phyloP scores from a whole-genome alignment of 495 filamentous ascomycete species.

The Aspergillus baeticus region DNA sequence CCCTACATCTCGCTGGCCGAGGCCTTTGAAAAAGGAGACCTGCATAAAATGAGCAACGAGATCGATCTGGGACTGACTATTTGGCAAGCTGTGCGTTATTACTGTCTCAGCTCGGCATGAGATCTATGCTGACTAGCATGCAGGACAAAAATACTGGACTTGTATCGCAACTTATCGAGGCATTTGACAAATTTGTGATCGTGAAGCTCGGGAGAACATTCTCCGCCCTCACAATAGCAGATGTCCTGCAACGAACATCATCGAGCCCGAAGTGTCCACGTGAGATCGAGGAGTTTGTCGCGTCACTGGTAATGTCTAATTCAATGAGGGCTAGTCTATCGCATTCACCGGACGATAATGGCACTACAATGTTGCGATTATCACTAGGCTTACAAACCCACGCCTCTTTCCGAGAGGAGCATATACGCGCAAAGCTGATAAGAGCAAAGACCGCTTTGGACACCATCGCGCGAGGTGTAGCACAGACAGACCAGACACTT shows the following conservation, averaged over 20 bases:
- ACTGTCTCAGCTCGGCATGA: neutral
- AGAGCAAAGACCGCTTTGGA: slow-evolving; percentile 35
- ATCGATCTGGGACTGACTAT: slow-evolving; percentile 50
- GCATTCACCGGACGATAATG: neutral
- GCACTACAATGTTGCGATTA: slow-evolving; percentile 17
- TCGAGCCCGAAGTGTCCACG: slow-evolving; percentile 36
- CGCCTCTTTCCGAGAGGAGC: slow-evolving; percentile 43
- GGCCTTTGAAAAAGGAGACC: slow-evolving; percentile 62
- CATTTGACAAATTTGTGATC: slow-evolving; percentile 47
- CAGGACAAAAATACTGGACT: slow-evolving; percentile 60
- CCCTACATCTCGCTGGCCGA: slow-evolving; percentile 69
- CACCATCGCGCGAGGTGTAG: slow-evolving; percentile 39
- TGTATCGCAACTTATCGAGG: slow-evolving; percentile 48
- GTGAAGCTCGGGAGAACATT: slow-evolving; percentile 44
- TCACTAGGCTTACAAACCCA: neutral
- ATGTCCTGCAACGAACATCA: slow-evolving; percentile 37
- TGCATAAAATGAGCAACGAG: slow-evolving; percentile 57
- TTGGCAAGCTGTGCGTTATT: slow-evolving; percentile 58
- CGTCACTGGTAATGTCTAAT: slow-evolving; percentile 49
- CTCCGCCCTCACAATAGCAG: slow-evolving; percentile 43
- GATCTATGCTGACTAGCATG: slow-evolving; percentile 3
- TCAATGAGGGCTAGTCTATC: slow-evolving; percentile 50
- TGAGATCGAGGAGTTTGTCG: slow-evolving; percentile 51
- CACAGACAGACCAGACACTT: slow-evolving; percentile 52
- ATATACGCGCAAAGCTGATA: slow-evolving; percentile 35